These are phyloP conservation scores for Heteromeles arbutifolia DNA, from an alignment of 306 rosid species.

Conservation along the genomic window DNA sequence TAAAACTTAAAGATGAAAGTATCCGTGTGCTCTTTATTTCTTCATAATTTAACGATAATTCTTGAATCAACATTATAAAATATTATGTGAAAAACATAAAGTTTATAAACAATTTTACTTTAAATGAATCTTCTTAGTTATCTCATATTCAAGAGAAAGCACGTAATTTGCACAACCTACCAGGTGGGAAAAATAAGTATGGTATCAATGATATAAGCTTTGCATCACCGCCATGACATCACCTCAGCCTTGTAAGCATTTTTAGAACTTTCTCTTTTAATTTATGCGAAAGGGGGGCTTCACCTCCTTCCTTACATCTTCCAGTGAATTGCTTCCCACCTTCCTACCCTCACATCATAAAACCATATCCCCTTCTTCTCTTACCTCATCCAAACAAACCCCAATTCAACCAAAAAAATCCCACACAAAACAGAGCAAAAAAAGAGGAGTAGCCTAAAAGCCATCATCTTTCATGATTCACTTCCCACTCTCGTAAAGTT, in stretches of 20 bases:
- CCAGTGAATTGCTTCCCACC: slow-evolving; percentile 32
- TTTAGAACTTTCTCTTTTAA: slow-evolving; percentile 15
- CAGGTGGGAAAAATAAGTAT: neutral
- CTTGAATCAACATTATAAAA: too few species aligned
- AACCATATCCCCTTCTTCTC: slow-evolving; percentile 7
- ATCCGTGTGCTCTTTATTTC: too few species aligned
- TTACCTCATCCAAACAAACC: neutral
- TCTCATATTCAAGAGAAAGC: too few species aligned
- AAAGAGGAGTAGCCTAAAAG: neutral
- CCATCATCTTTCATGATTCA: neutral
- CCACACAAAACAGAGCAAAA: neutral
- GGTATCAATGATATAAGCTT: neutral
- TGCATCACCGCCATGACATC: neutral
- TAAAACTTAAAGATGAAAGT: too few species aligned
- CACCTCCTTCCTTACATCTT: slow-evolving; percentile 33
- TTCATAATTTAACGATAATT: too few species aligned
- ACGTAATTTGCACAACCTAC: neutral
- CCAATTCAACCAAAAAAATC: neutral
- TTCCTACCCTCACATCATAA: slow-evolving; percentile 27
- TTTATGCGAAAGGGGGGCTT: neutral
- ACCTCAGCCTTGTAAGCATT: neutral
- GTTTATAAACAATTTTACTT: too few species aligned
- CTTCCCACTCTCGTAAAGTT: neutral
- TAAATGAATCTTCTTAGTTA: too few species aligned
- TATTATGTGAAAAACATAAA: too few species aligned